These are phyloP conservation scores for Aspergillus pseudonomiae DNA, from an alignment of 2,329 filamentous ascomycete genomes.

Conservation along the genomic window DNA sequence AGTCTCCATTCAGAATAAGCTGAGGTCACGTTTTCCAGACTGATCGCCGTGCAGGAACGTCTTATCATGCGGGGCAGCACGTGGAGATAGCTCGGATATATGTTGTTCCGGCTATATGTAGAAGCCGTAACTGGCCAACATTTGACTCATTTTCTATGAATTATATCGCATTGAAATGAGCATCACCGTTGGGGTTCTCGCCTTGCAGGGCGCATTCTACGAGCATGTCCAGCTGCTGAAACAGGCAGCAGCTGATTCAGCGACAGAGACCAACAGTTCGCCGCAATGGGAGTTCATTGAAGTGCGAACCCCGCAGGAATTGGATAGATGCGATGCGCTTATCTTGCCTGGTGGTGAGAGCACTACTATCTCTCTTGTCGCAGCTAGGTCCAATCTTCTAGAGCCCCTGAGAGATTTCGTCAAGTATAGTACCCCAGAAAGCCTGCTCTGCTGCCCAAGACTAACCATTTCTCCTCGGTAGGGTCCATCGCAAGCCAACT, in stretches of 20 bases:
- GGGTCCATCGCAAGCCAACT: constrained; percentile 74
- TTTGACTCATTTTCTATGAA: constrained; percentile 19
- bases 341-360: constrained; percentile 94
- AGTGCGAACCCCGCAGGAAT: constrained; percentile 74
- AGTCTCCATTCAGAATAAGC: background rate
- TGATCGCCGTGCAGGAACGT: background rate
- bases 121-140: constrained; percentile 2
- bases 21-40: background rate
- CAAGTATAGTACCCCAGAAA: constrained; percentile 63
- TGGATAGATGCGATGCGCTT: constrained; percentile 76
- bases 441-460: constrained; percentile 14
- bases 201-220: constrained; percentile 89
- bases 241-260: constrained; percentile 62
- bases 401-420: constrained; percentile 88
- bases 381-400: constrained; percentile 76
- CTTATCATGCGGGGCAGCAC: constrained; percentile 23
- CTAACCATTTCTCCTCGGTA: constrained; percentile 39
- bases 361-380: constrained; percentile 88
- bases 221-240: constrained; percentile 81
- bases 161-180: constrained; percentile 25
- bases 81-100: constrained; percentile 26
- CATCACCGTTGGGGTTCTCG: constrained; percentile 64
- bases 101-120: constrained; percentile 14
- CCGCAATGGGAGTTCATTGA: constrained; percentile 67
- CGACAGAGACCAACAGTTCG: constrained; percentile 20